Conservation (phyloP, 2,329 filamentous ascomycete species). For the Aphanoascus verrucosus region DNA sequence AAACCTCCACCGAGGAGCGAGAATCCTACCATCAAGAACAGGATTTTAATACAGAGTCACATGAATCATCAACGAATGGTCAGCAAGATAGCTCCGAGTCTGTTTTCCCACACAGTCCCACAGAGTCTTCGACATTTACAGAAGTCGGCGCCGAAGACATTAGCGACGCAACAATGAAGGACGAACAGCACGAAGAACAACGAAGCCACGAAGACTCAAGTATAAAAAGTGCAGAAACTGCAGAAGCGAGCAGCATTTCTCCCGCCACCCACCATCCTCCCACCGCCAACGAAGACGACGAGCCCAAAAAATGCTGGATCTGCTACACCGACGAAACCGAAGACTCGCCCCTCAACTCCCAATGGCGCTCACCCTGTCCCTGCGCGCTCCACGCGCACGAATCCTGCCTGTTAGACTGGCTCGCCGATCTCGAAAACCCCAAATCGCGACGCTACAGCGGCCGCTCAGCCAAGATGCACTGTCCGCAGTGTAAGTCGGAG, state of each 20-base stretch:
- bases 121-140: conserved; percentile 13
- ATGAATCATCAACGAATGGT: not conserved
- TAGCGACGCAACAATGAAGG: not conserved
- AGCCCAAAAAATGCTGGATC: conserved; percentile 54
- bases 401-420: conserved; percentile 79
- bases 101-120: conserved; percentile 22
- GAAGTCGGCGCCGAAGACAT: not conserved
- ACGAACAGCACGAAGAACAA: conserved; percentile 13
- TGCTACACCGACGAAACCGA: conserved; percentile 58
- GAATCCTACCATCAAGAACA: not conserved
- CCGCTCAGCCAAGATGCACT: conserved; percentile 55
- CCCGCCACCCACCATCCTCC: conserved; percentile 16
- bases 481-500: conserved; percentile 78
- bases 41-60: not conserved
- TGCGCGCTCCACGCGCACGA: conserved; percentile 89
- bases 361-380: conserved; percentile 81
- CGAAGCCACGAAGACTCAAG: not conserved
- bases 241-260: conserved; percentile 7
- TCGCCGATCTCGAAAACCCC: conserved; percentile 71
- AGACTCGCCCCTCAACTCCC: conserved; percentile 46
- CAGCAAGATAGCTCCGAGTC: conserved; percentile 17
- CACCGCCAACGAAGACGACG: conserved; percentile 25
- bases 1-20: conserved; percentile 4
- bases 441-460: conserved; percentile 41
- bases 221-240: no score